A percentile compares a stretch with the other conserved stretches of the same genome.
phyloP scores from a whole-genome alignment of 768 basidiomycete species.

The Naganishia vaughanmartiniae region DNA sequence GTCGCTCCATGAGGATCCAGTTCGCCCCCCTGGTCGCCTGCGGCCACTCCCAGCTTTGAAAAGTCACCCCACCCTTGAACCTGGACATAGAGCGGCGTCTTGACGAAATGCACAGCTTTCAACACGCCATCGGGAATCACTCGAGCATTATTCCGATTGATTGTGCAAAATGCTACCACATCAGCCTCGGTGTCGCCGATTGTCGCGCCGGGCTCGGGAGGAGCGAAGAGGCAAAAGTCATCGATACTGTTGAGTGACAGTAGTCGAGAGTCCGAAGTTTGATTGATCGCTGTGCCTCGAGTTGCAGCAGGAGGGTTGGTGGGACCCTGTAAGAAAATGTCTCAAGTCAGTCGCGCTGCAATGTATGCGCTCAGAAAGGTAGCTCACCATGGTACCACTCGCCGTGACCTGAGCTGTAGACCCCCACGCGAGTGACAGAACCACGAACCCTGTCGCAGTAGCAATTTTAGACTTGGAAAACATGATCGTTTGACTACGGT shows the following conservation, averaged over 20 bases:
- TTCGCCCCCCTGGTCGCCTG: constrained; percentile 45
- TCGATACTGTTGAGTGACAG: constrained; percentile 50
- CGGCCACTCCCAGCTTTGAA: constrained; percentile 54
- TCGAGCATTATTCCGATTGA: constrained; percentile 55
- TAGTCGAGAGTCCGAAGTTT: constrained; percentile 48
- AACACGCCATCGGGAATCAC: constrained; percentile 55
- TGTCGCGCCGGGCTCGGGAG: constrained; percentile 17
- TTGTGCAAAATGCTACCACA: constrained; percentile 32
- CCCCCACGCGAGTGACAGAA: neutral
- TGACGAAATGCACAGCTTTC: constrained; percentile 40
- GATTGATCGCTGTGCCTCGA: constrained; percentile 44
- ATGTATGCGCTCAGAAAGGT: neutral
- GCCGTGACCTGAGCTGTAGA: neutral
- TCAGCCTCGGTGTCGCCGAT: constrained; percentile 20
- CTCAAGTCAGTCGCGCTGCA: neutral
- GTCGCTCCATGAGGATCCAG: constrained; percentile 41
- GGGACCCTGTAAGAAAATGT: constrained; percentile 39
- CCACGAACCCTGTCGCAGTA: neutral
- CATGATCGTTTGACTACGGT: neutral
- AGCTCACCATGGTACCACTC: neutral
- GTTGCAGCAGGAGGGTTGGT: constrained; percentile 40
- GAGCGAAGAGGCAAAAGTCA: constrained; percentile 41
- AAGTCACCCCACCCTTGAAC: constrained; percentile 58
- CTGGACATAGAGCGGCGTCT: constrained; percentile 56
- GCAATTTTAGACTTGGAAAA: neutral